Evolutionary conservation across 192 early-diverging fungal species (phyloP).

Genomic region (Coemansia furcata): DNA sequence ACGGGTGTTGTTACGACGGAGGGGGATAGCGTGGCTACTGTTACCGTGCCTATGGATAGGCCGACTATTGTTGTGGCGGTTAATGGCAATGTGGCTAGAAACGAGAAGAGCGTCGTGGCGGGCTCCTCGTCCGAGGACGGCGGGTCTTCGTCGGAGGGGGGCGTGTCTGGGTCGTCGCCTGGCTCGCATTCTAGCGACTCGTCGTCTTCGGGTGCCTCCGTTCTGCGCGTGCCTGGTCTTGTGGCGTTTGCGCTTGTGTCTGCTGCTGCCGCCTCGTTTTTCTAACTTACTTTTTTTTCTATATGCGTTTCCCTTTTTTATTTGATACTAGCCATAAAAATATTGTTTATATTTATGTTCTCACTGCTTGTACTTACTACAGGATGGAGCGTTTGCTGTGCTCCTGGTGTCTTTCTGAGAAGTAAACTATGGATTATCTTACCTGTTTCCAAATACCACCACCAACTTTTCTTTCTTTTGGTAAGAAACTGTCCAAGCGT

Average conservation of each 20-base stretch:
- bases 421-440: too few species aligned
- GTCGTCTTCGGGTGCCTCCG: neutral
- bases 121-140: neutral
- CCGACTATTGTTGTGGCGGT: constrained; percentile 42
- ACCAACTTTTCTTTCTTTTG: too few species aligned
- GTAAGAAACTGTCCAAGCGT: too few species aligned
- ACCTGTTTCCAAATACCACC: neutral
- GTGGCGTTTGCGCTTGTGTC: neutral
- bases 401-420: neutral
- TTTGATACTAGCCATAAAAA: neutral
- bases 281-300: neutral
- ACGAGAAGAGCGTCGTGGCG: neutral
- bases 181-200: neutral
- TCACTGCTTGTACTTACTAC: neutral
- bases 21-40: constrained; percentile 21
- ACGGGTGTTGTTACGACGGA: constrained; percentile 24
- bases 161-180: neutral
- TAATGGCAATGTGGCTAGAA: constrained; percentile 26
- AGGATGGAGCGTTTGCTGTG: too few species aligned
- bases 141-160: neutral
- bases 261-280: neutral
- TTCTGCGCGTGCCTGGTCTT: neutral
- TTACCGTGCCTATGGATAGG: constrained; percentile 5
- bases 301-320: neutral
- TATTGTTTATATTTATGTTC: neutral